Conservation (phyloP, 805 yeast genomes). For the Wickerhamiella siamensis region DNA sequence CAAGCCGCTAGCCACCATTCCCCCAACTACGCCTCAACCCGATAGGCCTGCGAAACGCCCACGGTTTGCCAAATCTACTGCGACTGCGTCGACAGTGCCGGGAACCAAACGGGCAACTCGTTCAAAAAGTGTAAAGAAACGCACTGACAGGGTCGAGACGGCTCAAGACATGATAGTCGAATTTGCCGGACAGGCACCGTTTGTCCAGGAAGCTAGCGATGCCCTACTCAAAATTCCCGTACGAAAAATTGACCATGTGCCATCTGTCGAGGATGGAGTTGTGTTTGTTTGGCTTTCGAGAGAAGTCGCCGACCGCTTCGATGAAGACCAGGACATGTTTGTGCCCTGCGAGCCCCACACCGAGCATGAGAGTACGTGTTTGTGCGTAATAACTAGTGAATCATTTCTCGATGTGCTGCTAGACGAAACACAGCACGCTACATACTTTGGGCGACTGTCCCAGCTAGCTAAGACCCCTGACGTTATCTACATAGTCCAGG, state of each 20-base stretch:
- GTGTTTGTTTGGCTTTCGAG: not conserved
- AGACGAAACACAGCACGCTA: not conserved
- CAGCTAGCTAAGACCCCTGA: not conserved
- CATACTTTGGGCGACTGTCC: not conserved
- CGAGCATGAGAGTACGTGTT: not conserved
- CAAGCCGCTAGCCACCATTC: no score
- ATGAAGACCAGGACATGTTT: constrained; percentile 1
- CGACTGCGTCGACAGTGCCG: not conserved
- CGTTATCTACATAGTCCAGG: constrained; percentile 2
- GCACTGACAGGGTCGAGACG: constrained; percentile 4
- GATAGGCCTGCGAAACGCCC: not conserved
- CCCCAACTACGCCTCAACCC: no score
- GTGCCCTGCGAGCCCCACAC: constrained; percentile 2
- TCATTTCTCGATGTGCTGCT: constrained; percentile 1
- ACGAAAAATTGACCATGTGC: not conserved
- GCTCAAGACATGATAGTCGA: not conserved
- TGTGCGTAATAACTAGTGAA: not conserved
- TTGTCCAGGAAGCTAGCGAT: not conserved
- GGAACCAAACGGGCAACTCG: not conserved
- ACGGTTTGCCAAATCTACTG: not conserved
- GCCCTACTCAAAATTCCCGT: not conserved
- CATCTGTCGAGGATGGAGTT: not conserved
- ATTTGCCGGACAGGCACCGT: not conserved
- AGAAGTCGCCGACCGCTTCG: not conserved
- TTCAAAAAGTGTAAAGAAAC: not conserved